phyloP scores from a whole-genome alignment of 768 basidiomycete genomes.

The Boletus huronensis region DNA sequence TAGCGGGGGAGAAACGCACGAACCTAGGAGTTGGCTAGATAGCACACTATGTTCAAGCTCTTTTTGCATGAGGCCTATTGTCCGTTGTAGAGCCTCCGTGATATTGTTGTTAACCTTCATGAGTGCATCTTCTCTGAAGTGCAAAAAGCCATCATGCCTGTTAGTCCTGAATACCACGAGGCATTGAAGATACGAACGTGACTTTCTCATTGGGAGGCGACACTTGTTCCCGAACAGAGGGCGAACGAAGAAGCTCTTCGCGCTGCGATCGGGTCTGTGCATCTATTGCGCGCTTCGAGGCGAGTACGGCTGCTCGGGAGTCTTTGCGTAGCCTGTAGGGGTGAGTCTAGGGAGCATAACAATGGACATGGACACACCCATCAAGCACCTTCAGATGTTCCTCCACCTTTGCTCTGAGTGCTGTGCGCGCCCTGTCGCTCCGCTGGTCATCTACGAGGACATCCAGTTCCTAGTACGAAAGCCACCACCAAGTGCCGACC shows the following conservation, averaged over 20 bases:
- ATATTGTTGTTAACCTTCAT: constrained; percentile 90
- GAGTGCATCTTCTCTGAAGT: constrained; percentile 69
- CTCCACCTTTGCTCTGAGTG: constrained; percentile 48
- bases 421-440: constrained; percentile 48
- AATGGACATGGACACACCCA: constrained; percentile 41
- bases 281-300: constrained; percentile 74
- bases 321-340: constrained; percentile 53
- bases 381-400: constrained; percentile 45
- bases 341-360: not conserved
- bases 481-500: not conserved
- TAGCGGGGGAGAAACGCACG: constrained; percentile 6
- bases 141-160: not conserved
- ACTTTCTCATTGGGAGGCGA: constrained; percentile 50
- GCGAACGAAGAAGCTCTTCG: constrained; percentile 64
- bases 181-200: constrained; percentile 41
- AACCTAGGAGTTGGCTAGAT: constrained; percentile 81
- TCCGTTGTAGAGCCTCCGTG: constrained; percentile 82
- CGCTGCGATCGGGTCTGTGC: constrained; percentile 52
- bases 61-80: constrained; percentile 81
- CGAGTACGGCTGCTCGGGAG: constrained; percentile 62
- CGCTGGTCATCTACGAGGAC: constrained; percentile 70
- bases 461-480: constrained; percentile 57
- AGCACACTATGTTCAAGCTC: constrained; percentile 90
- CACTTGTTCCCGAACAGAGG: constrained; percentile 47
- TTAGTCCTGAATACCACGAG: not conserved